These are phyloP conservation scores for Diospyros kaki DNA, from an alignment of 148 eudicot species.

Conservation along the genomic window DNA sequence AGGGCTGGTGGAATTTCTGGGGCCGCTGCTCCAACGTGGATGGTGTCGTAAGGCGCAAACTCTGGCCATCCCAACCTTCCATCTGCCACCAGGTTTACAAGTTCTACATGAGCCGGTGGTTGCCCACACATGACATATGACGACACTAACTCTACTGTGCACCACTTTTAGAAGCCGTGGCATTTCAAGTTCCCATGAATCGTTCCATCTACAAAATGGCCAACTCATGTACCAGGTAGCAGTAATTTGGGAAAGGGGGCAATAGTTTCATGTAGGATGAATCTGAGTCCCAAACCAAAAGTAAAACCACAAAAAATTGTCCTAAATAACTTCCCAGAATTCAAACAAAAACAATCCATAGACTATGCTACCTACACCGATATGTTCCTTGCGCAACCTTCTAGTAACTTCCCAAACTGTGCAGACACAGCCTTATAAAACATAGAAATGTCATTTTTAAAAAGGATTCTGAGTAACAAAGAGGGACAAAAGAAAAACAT, in stretches of 20 bases:
- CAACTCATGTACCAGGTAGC: too few relatives aligned
- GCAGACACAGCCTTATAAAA: background rate
- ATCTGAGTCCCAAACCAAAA: too few relatives aligned
- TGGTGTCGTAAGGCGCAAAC: constrained; percentile 52
- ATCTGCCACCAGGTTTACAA: constrained; percentile 23
- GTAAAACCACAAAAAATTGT: too few relatives aligned
- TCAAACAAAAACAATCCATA: background rate
- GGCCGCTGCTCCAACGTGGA: constrained; percentile 91
- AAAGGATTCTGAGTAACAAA: constrained; percentile 32
- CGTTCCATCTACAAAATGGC: too few relatives aligned
- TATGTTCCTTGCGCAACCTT: background rate
- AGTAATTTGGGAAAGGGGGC: too few relatives aligned
- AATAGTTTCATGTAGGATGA: too few relatives aligned
- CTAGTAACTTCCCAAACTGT: background rate
- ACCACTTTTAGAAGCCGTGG: too few relatives aligned
- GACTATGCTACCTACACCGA: background rate
- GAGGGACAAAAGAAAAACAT: background rate
- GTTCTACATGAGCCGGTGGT: background rate
- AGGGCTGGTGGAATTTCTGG: constrained; percentile 78
- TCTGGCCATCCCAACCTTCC: constrained; percentile 58
- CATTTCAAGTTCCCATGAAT: too few relatives aligned
- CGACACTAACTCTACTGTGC: too few relatives aligned
- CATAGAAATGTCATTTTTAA: background rate
- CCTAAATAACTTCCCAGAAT: too few relatives aligned
- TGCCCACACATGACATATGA: background rate